Percentiles rank a stretch among this genome's conserved stretches.
Conservation (phyloP, 2,329 filamentous ascomycete species). For the Aquanectria penicillioides region DNA sequence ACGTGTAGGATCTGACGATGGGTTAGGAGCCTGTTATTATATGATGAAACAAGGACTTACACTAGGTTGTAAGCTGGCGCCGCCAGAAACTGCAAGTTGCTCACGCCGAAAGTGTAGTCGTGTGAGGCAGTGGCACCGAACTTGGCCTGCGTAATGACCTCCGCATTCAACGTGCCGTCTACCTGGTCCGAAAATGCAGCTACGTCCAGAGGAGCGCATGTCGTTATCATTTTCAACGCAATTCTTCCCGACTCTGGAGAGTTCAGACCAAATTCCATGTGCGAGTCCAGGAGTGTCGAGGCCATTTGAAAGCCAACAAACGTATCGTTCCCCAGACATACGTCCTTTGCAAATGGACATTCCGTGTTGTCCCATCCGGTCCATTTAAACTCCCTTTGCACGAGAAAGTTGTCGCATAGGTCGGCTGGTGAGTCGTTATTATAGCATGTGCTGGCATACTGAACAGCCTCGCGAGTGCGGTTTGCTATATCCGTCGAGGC, state of each 20-base stretch:
- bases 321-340: background rate
- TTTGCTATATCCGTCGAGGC: slow-evolving; percentile 3
- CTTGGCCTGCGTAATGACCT: slow-evolving; percentile 3
- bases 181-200: background rate
- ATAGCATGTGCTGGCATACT: slow-evolving; percentile 11
- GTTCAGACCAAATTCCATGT: slow-evolving; percentile 2
- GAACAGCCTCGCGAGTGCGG: slow-evolving; percentile 3
- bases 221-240: background rate
- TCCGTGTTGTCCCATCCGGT: background rate
- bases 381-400: background rate
- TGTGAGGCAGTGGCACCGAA: background rate
- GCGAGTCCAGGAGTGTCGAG: slow-evolving; percentile 2
- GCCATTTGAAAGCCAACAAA: slow-evolving; percentile 2
- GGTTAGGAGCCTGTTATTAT: no score
- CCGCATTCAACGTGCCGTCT: background rate
- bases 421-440: background rate
- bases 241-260: background rate
- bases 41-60: no score
- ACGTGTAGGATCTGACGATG: no score
- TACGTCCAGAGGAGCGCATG: slow-evolving; percentile 2
- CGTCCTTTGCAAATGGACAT: background rate
- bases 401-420: background rate
- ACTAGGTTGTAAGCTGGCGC: background rate
- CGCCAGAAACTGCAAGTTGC: background rate
- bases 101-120: slow-evolving; percentile 2